Evolutionary conservation across 2,329 filamentous ascomycete species (phyloP).

Genomic region (Dothiorella sarmentorum): DNA sequence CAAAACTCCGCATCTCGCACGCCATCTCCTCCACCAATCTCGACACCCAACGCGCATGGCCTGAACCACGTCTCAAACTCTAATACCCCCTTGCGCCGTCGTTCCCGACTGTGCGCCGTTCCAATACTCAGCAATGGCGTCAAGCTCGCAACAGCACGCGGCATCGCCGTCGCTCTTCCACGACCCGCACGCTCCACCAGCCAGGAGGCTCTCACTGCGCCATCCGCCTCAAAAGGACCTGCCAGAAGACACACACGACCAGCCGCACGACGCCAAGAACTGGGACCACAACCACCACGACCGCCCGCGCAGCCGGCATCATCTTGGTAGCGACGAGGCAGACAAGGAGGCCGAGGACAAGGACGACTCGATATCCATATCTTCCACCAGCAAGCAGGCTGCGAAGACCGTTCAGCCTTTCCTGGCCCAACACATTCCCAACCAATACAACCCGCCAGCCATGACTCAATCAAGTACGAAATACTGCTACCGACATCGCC

Average conservation of each 20-base stretch:
- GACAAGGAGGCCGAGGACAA: slow-evolving; percentile 27
- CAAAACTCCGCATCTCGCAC: slow-evolving; percentile 8
- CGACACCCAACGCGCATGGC: slow-evolving; percentile 13
- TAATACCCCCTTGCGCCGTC: slow-evolving; percentile 5
- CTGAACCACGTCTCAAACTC: slow-evolving; percentile 16
- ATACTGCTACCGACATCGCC: slow-evolving; percentile 92
- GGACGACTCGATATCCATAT: slow-evolving; percentile 38
- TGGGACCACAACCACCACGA: slow-evolving; percentile 26
- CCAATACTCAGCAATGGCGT: slow-evolving; percentile 7
- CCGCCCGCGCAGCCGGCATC: slow-evolving; percentile 33
- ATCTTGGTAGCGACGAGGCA: slow-evolving; percentile 22
- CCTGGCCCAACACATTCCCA: slow-evolving; percentile 84
- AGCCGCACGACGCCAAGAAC: neutral
- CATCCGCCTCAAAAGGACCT: slow-evolving; percentile 15
- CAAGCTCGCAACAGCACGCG: slow-evolving; percentile 12
- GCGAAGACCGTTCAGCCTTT: slow-evolving; percentile 82
- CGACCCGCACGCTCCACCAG: slow-evolving; percentile 15
- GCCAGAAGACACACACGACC: neutral
- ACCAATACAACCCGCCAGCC: slow-evolving; percentile 70
- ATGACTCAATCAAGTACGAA: slow-evolving; percentile 67
- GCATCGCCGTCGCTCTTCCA: slow-evolving; percentile 17
- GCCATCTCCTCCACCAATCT: slow-evolving; percentile 13
- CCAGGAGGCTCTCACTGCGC: slow-evolving; percentile 17
- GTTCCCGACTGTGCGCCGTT: neutral
- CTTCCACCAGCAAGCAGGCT: slow-evolving; percentile 58